Percentiles rank a stretch among this genome's conserved stretches.
Conservation (phyloP, 805 yeast species). For the Schwanniomyces pseudopolymorphus region DNA sequence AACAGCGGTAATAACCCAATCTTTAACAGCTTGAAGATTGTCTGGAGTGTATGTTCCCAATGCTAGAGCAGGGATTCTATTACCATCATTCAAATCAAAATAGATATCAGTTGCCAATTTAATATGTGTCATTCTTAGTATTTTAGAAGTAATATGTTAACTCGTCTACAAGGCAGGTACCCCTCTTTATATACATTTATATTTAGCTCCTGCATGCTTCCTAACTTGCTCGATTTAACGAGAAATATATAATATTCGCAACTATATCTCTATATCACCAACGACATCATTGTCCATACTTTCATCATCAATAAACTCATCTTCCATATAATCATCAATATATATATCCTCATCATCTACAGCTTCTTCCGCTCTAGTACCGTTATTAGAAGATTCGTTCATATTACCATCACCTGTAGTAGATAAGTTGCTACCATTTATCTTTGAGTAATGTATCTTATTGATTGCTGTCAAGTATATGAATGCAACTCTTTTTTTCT, state of each 20-base stretch:
- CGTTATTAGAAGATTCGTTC: conserved; percentile 7
- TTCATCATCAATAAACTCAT: conserved; percentile 21
- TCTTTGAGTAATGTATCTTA: conserved; percentile 35
- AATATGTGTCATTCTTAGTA: conserved; percentile 2
- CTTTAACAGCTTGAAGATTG: conserved; percentile 28
- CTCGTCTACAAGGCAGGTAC: no score
- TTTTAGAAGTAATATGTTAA: no score
- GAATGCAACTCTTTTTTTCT: conserved; percentile 87
- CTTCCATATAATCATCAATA: conserved; percentile 23
- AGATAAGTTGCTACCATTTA: conserved; percentile 22
- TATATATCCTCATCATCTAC: conserved; percentile 24
- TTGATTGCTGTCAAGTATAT: conserved; percentile 61
- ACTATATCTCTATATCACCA: conserved; percentile 38
- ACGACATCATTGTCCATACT: conserved; percentile 30
- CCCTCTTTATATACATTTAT: neutral
- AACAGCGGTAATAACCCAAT: conserved; percentile 36
- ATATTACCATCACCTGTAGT: conserved; percentile 5
- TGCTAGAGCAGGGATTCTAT: conserved; percentile 63
- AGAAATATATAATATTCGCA: neutral
- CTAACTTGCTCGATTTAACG: conserved; percentile 5
- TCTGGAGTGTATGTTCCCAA: conserved; percentile 50
- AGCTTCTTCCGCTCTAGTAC: conserved; percentile 16
- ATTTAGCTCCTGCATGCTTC: neutral
- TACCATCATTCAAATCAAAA: conserved; percentile 56
- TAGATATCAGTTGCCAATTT: conserved; percentile 32